Evolutionary conservation across 208 protist species (phyloP), one percentile per base, ranked within the genome.

Genomic region (Angomonas ambiguus): DNA sequence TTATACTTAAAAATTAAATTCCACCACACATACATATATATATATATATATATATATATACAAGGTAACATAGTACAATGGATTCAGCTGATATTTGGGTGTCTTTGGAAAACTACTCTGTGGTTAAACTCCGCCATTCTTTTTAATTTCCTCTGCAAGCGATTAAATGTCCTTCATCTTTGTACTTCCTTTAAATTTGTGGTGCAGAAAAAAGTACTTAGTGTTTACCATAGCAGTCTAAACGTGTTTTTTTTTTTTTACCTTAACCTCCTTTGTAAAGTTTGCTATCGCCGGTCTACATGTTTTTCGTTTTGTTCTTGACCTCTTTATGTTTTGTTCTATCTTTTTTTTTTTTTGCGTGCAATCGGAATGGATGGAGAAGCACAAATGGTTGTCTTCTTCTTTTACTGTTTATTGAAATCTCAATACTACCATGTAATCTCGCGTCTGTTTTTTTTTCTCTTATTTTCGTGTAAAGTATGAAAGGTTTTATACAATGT

Each of bases 121-220:
- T 38, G n/a, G 0, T 31, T 2, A 1, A 33, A 35, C 49, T 20
- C 34, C 34, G 27, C 6, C 70, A 65, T 57, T 65, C 65, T 70
- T 71, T 51, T 64, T 70, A 45, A 42, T 65, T 49, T 38, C 65
- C 3, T n/a, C 35, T 25, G 0, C 62, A 1, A 24, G 6, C 56
- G 13, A 32, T 13, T 18, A 3, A 13, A 3, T 38, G 13, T 51
- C 38, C 18, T 28, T 30, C 13, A 55, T 42, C 6, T 33, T 18
- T 45, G 35, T 18, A 78, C 51, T n/a, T 18, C 22, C 51, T n/a
- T n/a, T n/a, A n/a, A n/a, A n/a, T n/a, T n/a, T n/a, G n/a, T n/a
- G n/a, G n/a, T n/a, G n/a, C n/a, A n/a, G n/a, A n/a, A n/a, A n/a
- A n/a, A n/a, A n/a, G n/a, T n/a, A n/a, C n/a, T n/a, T n/a, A n/a